Percentiles rank a stretch among this genome's conserved stretches.
Conservation (phyloP, 73 alveolate species). For the Tetrahymena elliotti region DNA sequence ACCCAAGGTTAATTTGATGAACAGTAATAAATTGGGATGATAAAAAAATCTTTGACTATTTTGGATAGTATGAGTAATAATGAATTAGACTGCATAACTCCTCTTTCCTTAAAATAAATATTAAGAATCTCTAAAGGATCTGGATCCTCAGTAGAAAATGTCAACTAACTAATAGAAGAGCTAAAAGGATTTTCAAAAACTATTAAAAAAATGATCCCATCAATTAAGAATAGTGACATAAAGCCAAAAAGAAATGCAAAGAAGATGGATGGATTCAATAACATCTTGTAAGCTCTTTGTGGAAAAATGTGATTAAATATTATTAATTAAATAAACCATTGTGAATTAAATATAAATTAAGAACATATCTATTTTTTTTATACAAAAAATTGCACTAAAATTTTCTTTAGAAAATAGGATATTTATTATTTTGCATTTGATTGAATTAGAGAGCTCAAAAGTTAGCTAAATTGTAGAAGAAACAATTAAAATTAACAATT, state of each 20-base stretch:
- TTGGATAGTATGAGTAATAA: not conserved
- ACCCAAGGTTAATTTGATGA: not conserved
- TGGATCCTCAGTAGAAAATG: not conserved
- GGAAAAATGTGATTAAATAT: not conserved
- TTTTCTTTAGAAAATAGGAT: too few relatives aligned
- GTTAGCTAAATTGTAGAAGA: too few relatives aligned
- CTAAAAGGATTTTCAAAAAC: not conserved
- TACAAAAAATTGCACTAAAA: too few relatives aligned
- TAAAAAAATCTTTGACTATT: not conserved
- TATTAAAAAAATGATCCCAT: not conserved
- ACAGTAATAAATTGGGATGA: not conserved
- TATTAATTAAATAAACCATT: too few relatives aligned
- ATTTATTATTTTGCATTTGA: too few relatives aligned
- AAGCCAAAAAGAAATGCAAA: not conserved
- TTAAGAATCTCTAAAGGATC: not conserved
- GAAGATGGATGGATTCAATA: not conserved
- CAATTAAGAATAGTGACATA: not conserved
- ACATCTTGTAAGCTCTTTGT: too few relatives aligned
- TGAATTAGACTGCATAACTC: not conserved
- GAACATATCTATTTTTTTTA: too few relatives aligned
- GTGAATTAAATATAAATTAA: too few relatives aligned
- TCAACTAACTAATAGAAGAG: not conserved
- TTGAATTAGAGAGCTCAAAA: too few relatives aligned
- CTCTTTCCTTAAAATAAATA: not conserved
- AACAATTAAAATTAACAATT: too few relatives aligned